phyloP scores from a whole-genome alignment of 192 early-diverging fungal species.

The Funneliformis geosporum region DNA sequence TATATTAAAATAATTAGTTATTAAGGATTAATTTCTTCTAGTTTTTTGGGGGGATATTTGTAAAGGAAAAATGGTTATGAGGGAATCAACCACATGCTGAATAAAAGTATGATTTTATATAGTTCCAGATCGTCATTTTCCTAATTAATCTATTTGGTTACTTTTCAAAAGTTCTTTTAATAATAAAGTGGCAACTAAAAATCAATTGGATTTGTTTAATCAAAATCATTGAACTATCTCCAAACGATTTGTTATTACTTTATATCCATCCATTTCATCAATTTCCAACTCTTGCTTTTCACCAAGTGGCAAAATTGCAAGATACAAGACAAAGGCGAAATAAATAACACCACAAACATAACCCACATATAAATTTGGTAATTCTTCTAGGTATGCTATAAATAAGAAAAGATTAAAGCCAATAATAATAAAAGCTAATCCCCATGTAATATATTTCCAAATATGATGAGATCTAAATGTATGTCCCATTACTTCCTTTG shows the following conservation, averaged over 20 bases:
- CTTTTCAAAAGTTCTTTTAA: background rate
- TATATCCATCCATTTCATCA: background rate
- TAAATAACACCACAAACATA: conserved; percentile 30
- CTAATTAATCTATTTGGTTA: background rate
- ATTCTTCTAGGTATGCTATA: conserved; percentile 36
- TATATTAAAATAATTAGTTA: background rate
- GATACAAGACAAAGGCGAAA: conserved; percentile 32
- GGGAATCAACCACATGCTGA: too few relatives aligned
- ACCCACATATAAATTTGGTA: conserved; percentile 30
- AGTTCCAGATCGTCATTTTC: too few relatives aligned
- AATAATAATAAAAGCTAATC: conserved; percentile 51
- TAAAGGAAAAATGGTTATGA: background rate
- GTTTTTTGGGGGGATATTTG: background rate
- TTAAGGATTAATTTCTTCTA: too few relatives aligned
- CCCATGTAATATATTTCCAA: conserved; percentile 47
- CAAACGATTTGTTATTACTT: background rate
- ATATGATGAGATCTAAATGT: conserved; percentile 33
- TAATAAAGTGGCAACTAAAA: background rate
- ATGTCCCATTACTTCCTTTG: conserved; percentile 49
- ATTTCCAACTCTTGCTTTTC: background rate
- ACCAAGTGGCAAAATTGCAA: conserved; percentile 11
- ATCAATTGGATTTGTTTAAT: background rate
- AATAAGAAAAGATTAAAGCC: conserved; percentile 59
- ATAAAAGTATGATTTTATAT: too few relatives aligned
- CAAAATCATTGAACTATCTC: background rate